Base-by-base conservation (phyloP, 768 basidiomycete species). In the Strobilomyces confusus region DNA sequence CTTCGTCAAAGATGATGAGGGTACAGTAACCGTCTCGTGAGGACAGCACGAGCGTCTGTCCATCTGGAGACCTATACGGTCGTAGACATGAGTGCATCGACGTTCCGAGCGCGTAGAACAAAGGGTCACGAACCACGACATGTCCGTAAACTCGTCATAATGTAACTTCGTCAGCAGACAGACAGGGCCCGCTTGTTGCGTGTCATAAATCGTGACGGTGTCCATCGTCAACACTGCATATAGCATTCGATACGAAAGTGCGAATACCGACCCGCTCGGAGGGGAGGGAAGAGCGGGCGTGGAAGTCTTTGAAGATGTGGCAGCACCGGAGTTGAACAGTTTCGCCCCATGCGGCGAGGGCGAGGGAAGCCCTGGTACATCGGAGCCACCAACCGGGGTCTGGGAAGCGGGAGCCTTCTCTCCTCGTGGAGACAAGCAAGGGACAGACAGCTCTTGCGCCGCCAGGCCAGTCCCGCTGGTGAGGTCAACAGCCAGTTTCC, bases 11-110 rank as follows among this genome's bases (percentile, higher is more conserved):
- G 20, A 91, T 80, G 60, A 97, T 79, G 52, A 98, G 80, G 1
- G 95, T 97, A 74, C 97, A 98, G 71, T 98, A 99, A 0, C 97
- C 97, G 66, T 99, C 97, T 25, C 93, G 84, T 1, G 93, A 91
- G 1, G 94, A 88, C 25, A 98, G 81, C 45, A 98, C 82, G 17
- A 99, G 79, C 38, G 89, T 83, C 69, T 97, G 92, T 4, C 97
- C 97, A 62, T 98, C 97, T 1, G 93, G 84, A 1, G 95, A 95
- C 95, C 95, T 98, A 34, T 15, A 46, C 13, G 34, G 12, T 23
- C 49, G 19, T n/a, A 3, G n/a, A 42, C 22, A 49, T 51, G 22
- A 58, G 48, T 53, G n/a, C 53, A 44, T 32, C 34, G 48, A 42
- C 42, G 23, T 44, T 32, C 42, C 32, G 5, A 40, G 9, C 5